These are phyloP conservation scores for Lipomyces yamanashiensis DNA, from an alignment of 805 yeast species.

Conservation along the genomic window DNA sequence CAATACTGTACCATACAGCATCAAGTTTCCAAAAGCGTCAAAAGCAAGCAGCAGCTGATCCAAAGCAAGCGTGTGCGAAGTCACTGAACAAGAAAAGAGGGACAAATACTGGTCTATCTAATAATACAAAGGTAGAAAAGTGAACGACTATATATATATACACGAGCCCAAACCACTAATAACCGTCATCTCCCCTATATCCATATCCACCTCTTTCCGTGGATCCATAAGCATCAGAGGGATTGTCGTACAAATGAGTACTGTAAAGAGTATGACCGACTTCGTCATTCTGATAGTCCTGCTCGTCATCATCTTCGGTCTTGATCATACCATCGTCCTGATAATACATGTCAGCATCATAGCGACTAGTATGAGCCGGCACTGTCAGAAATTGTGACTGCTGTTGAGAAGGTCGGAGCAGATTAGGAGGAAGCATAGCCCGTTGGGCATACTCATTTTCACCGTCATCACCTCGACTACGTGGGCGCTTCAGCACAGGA, in stretches of 20 bases:
- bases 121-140: too few species aligned
- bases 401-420: neutral
- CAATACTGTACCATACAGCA: too few species aligned
- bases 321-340: neutral
- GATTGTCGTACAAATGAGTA: neutral
- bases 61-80: too few species aligned
- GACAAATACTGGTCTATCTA: neutral
- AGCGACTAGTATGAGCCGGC: neutral
- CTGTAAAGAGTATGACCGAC: neutral
- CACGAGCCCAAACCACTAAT: too few species aligned
- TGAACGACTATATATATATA: too few species aligned
- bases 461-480: neutral
- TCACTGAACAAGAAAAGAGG: too few species aligned
- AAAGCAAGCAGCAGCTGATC: too few species aligned
- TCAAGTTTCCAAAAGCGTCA: too few species aligned
- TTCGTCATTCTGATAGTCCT: neutral
- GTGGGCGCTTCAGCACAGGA: neutral
- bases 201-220: neutral
- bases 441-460: neutral
- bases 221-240: neutral
- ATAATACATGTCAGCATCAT: conserved; percentile 2
- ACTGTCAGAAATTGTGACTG: neutral
- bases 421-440: neutral
- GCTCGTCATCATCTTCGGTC: conserved; percentile 9
- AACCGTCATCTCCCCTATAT: neutral